Conservation (phyloP, 768 basidiomycete species). For the Lactarius tabidus region DNA sequence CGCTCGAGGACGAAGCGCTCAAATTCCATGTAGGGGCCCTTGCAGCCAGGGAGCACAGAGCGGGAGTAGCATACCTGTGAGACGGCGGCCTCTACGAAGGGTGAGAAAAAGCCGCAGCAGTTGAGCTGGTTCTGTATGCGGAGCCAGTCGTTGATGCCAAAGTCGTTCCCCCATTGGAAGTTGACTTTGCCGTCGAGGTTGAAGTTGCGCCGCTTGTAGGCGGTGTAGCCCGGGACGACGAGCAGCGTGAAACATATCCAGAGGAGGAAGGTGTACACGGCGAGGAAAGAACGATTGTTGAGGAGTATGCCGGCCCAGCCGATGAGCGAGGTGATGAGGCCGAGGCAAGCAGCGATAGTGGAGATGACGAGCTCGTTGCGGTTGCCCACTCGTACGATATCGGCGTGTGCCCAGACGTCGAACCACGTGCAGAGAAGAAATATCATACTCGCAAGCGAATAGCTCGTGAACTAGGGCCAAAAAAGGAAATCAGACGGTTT, state of each 20-base stretch:
- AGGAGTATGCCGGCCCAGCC: constrained; percentile 79
- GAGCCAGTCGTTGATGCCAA: constrained; percentile 57
- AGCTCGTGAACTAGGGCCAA: constrained; percentile 48
- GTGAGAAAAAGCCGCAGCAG: constrained; percentile 82
- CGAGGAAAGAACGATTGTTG: constrained; percentile 81
- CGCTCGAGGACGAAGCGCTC: constrained; percentile 49
- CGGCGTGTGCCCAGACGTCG: constrained; percentile 63
- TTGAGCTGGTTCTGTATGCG: constrained; percentile 67
- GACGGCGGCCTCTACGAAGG: constrained; percentile 75
- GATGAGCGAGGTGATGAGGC: constrained; percentile 60
- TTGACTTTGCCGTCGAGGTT: constrained; percentile 82
- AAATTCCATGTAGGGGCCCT: constrained; percentile 55
- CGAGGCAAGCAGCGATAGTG: constrained; percentile 57
- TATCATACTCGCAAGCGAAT: constrained; percentile 58
- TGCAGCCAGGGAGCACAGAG: constrained; percentile 70
- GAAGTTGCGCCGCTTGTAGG: constrained; percentile 70
- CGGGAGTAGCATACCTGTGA: constrained; percentile 72
- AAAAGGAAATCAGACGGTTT: constrained; percentile 8
- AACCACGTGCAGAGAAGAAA: constrained; percentile 74
- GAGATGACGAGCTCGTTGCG: constrained; percentile 62
- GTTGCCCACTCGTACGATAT: constrained; percentile 71
- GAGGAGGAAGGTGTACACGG: constrained; percentile 63
- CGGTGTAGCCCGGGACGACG: constrained; percentile 71
- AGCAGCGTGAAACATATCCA: constrained; percentile 73
- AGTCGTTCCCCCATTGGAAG: constrained; percentile 63